Conservation (phyloP, 768 basidiomycete genomes). For the Lactarius evosmus region DNA sequence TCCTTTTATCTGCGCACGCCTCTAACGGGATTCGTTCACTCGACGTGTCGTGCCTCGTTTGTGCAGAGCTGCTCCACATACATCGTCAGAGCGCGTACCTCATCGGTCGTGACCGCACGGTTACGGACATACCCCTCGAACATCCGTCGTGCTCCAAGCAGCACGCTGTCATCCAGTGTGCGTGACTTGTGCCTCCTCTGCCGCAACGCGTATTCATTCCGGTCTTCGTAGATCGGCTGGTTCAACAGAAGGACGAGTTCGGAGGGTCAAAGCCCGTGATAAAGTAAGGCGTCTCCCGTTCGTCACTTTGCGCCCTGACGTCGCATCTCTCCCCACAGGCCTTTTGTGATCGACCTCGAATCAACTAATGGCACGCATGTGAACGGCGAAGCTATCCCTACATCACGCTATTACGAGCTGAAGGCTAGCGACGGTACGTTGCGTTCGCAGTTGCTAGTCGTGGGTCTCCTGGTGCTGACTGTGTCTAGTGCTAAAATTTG, state of each 20-base stretch:
- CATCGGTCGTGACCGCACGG: conserved; percentile 83
- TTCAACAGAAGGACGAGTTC: conserved; percentile 84
- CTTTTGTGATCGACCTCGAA: conserved; percentile 96
- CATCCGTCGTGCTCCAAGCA: conserved; percentile 99
- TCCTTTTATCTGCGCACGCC: background rate
- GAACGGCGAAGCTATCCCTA: conserved; percentile 81
- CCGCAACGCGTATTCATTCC: conserved; percentile 15
- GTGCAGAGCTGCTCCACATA: conserved; percentile 85
- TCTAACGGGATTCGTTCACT: background rate
- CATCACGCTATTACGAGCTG: conserved; percentile 84
- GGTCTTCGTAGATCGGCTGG: conserved; percentile 60
- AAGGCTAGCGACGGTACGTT: conserved; percentile 71
- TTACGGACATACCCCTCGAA: conserved; percentile 83
- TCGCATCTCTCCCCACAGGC: conserved; percentile 45
- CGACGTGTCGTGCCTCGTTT: background rate
- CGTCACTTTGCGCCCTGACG: conserved; percentile 2
- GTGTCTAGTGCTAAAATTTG: conserved; percentile 76
- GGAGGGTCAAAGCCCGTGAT: conserved; percentile 72
- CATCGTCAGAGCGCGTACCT: conserved; percentile 93
- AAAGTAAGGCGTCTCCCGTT: conserved; percentile 57
- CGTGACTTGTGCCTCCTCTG: conserved; percentile 30
- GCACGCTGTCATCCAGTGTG: conserved; percentile 94
- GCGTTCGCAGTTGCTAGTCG: background rate
- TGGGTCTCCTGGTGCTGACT: conserved; percentile 15
- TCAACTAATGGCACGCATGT: conserved; percentile 97